Evolutionary conservation across 352 stramenopile genomes (phyloP), one percentile per base, ranked within the genome.

Genomic region (Globisporangium rhizosaccharum): DNA sequence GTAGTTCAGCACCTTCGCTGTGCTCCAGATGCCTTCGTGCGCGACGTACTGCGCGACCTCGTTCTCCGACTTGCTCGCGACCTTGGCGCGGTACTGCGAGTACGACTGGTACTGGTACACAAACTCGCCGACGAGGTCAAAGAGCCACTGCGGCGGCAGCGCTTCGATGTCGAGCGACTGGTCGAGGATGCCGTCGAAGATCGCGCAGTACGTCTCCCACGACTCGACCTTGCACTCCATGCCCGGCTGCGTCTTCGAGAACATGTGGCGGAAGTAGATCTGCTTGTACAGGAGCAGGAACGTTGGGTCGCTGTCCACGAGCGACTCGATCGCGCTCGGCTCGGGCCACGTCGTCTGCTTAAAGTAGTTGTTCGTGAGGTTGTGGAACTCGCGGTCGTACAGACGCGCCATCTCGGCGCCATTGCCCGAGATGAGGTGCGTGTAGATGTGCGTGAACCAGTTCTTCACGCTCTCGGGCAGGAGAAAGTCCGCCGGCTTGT

Each of bases 91-190:
- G 72, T 97, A 97, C 75, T 99, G 96, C 73, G 92, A 98, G 71
- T 98, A 99, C 59, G 91, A 96, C 78, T 99, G 96, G 81, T 98
- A 99, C 77, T 99, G 96, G 77, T 99, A 99, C 1, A 99, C 90
- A 66, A 99, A 99, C 80, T 99, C 97, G 65, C 98, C 88, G 14
- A 99, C 78, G 64, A 99, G 97, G 78, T 99, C 97, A 73, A 99
- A 99, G 46, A 97, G 82, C 97, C 97, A 99, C 72, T 98, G 92
- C 9, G 95, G 87, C 17, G 97, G 87, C 52, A 99, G 76, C 48
- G 66, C 75, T 57, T 94, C 79, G 9, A 96, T 68, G 45, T 93
- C 82, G 47, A 93, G 70, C 61, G 73, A 88, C 47, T 90, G 72
- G 55, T 92, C 75, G 55, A 99, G 68, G 23, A 98, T 80, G 55